Evolutionary conservation across 208 protist species (phyloP), one percentile per base, ranked within the genome.

Genomic region (Acanthamoeba rhysodes): DNA sequence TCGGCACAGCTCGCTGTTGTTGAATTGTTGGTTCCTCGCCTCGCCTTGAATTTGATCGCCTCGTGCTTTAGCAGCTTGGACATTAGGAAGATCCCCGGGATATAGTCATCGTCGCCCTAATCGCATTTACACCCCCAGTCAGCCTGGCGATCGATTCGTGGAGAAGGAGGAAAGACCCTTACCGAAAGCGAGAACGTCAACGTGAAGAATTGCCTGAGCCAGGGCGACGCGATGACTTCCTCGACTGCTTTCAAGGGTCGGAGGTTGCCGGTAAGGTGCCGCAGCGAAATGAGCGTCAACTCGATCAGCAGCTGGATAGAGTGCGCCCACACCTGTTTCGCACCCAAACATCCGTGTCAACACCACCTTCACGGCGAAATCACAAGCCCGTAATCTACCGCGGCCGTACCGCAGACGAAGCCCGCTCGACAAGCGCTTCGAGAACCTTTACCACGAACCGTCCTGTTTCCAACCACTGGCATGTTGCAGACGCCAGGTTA

Each of bases 21-120:
- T 62, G 18, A 24, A 12, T 4, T n/a, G 66, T 18, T 29, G 14
- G 62, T 22, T 32, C 22, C 62, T 72, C 66, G 59, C 5, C 34
- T 72, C 66, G 24, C 66, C 50, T 64, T 88, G 50, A 48, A 66
- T 50, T 88, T 88, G 29, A n/a, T 14, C 34, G 50, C 27, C 53
- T 88, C 80, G 34, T 88, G 80, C 29, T 64, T 88, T 3, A 88
- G 41, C 80, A 88, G 45, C 50, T 88, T 88, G 45, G 80, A 66
- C 10, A 37, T 24, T 12, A 55, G 20, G 29, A 88, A 24, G 18
- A 88, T 22, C 4, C 80, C 80, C 10, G 45, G 80, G 2, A 55
- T 57, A 29, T 66, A 88, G 41, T 55, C 80, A 32, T 88, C 29
- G 20, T 88, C 80, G n/a, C 64, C 80, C 80, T 88, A n/a, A 53